These are phyloP conservation scores for Tolypocladium album DNA, from an alignment of 2,329 filamentous ascomycete species.

Conservation along the genomic window DNA sequence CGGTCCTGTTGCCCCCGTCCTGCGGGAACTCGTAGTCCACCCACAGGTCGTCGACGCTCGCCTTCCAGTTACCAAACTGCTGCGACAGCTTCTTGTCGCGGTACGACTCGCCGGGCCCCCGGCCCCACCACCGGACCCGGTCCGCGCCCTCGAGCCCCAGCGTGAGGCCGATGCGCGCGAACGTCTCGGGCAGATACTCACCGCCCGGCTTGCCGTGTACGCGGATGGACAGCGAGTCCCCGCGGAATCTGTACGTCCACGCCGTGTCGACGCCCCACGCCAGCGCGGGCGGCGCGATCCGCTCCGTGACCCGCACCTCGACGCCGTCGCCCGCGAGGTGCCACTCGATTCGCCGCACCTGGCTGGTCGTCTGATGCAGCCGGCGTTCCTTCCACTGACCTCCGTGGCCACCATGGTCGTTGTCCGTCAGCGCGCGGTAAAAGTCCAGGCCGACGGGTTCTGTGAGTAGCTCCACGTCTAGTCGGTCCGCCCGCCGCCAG, in stretches of 20 bases:
- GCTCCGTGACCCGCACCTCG: constrained; percentile 35
- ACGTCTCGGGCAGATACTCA: constrained; percentile 38
- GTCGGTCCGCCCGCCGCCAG: constrained; percentile 22
- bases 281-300: constrained; percentile 51
- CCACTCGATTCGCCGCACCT: constrained; percentile 26
- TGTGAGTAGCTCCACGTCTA: constrained; percentile 28
- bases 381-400: constrained; percentile 42
- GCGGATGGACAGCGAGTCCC: constrained; percentile 36
- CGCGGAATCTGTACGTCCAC: constrained; percentile 44
- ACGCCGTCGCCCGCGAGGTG: constrained; percentile 17
- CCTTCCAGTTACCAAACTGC: constrained; percentile 40
- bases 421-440: constrained; percentile 57
- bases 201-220: constrained; percentile 38
- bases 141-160: constrained; percentile 28
- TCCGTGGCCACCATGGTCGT: constrained; percentile 48
- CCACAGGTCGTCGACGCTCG: constrained; percentile 39
- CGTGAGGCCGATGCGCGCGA: constrained; percentile 54
- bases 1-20: constrained; percentile 54
- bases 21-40: constrained; percentile 58
- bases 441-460: constrained; percentile 39
- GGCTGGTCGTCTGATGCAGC: constrained; percentile 33
- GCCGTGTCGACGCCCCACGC: constrained; percentile 45
- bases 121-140: constrained; percentile 51
- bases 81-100: constrained; percentile 54
- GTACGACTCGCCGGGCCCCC: constrained; percentile 57